These are phyloP conservation scores for Rhodosporidiobolus sp. DNA, from an alignment of 768 basidiomycete genomes.

Conservation along the genomic window DNA sequence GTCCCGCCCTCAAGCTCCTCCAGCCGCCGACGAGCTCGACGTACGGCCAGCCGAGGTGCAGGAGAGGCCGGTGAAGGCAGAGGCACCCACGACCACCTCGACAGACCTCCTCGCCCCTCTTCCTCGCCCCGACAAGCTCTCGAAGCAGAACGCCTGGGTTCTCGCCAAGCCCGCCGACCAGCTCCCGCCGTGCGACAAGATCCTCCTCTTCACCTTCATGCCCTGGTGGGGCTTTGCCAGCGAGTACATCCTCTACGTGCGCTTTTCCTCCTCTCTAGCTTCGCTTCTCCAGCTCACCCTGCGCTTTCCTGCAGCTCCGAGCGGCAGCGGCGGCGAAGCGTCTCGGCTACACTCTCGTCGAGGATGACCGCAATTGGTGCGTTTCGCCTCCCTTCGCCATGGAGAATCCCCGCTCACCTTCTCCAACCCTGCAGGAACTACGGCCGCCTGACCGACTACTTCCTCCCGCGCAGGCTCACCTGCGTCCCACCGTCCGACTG, in stretches of 20 bases:
- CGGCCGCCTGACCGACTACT: slow-evolving; percentile 27
- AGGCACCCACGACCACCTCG: too few relatives aligned
- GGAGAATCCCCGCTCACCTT: too few relatives aligned
- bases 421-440: slow-evolving; percentile 16
- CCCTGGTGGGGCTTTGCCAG: slow-evolving; percentile 38
- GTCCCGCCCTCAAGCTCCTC: background rate
- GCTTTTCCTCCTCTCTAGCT: background rate
- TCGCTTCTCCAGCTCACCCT: accelerated
- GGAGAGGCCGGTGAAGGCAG: too few relatives aligned
- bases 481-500: slow-evolving; percentile 31
- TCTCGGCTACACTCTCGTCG: slow-evolving; percentile 26
- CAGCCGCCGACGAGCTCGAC: background rate
- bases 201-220: slow-evolving; percentile 28
- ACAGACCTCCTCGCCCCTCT: background rate
- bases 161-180: background rate
- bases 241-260: slow-evolving; percentile 35
- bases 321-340: slow-evolving; percentile 15
- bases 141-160: slow-evolving; percentile 7
- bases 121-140: background rate
- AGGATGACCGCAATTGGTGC: slow-evolving; percentile 28
- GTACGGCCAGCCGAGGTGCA: too few relatives aligned
- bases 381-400: background rate
- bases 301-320: too few relatives aligned
- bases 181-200: slow-evolving; percentile 13
- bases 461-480: slow-evolving; percentile 3